Evolutionary conservation across 768 basidiomycete genomes (phyloP), one percentile per base, ranked within the genome.

Genomic region (Macrolepiota albuminosa): DNA sequence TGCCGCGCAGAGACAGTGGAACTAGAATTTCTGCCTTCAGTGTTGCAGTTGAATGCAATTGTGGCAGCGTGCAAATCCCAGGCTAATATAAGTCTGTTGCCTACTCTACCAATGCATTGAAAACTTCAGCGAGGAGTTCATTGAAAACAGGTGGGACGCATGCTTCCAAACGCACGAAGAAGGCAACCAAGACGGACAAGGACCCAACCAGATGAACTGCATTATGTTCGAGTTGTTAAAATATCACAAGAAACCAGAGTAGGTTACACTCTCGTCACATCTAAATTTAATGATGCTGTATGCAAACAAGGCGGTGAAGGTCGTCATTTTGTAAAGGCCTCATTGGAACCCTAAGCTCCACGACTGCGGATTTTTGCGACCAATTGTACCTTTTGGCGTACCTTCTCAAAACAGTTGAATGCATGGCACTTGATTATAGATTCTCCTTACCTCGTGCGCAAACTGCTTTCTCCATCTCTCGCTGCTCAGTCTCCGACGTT

Each of bases 381-480:
- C 37, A 93, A 75, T 68, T 88, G 83, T 40, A 93, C 89, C 75
- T 89, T 93, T 76, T 84, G 84, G 72, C 91, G 84, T 62, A 93
- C 91, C 91, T n/a, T 64, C 59, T 60, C 37, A 63, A 61, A 59
- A 63, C 39, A 63, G 42, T 36, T 26, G 43, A 26, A 61, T 36
- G 33, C n/a, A 53, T 26, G 37, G 60, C 58, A 60, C 64, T 54
- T 45, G n/a, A 61, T 29, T 16, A 36, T 57, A 29, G 37, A 39
- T 26, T 26, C 62, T 46, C 67, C 84, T 64, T 74, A 85, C 91
- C 81, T 91, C 87, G 65, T 91, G 77, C 51, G 91, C 87, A 72
- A 93, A 94, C 61, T 81, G 84, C 67, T 79, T 85, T 69, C 89
- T 81, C 89, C 91, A 93, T 64, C 90, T 81, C 72, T 88, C 80